Conservation (phyloP, 2,329 filamentous ascomycete genomes). For the Trichoderma citrinoviride region DNA sequence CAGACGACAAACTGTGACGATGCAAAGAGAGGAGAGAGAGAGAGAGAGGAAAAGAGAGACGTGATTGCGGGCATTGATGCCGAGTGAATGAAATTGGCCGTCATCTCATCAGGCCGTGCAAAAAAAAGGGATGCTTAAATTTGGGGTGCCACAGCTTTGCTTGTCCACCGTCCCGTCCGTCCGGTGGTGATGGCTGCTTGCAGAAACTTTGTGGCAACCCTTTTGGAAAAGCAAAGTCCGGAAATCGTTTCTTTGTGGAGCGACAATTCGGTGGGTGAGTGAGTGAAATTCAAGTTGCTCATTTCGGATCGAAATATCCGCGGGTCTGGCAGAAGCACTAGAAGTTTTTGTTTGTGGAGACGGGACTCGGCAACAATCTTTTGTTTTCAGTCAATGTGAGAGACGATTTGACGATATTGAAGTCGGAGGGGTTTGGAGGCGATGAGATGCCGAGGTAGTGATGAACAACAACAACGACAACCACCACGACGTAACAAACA, state of each 20-base stretch:
- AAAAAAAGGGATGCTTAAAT: background rate
- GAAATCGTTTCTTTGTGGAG: background rate
- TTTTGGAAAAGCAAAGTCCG: background rate
- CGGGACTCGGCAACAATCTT: background rate
- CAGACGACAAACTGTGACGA: too few relatives aligned
- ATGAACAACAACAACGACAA: too few relatives aligned
- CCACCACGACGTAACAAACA: too few relatives aligned
- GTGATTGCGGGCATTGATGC: background rate
- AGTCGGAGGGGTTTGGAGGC: too few relatives aligned
- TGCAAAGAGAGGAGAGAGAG: too few relatives aligned
- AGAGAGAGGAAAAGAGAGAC: background rate
- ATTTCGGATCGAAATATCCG: conserved; percentile 14
- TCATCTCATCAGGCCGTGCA: background rate
- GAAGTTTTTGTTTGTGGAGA: conserved; percentile 2
- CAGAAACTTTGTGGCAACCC: background rate
- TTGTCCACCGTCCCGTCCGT: background rate
- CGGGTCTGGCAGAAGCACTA: background rate
- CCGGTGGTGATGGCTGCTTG: background rate
- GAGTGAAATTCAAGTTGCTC: conserved; percentile 2
- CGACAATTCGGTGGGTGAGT: background rate
- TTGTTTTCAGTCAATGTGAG: background rate
- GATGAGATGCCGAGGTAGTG: too few relatives aligned
- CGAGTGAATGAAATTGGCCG: background rate
- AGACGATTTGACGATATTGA: too few relatives aligned
- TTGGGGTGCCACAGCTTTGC: conserved; percentile 15